Evolutionary conservation across 768 basidiomycete genomes (phyloP), one percentile per base, ranked within the genome.

Genomic region (Suillus subalutaceus): DNA sequence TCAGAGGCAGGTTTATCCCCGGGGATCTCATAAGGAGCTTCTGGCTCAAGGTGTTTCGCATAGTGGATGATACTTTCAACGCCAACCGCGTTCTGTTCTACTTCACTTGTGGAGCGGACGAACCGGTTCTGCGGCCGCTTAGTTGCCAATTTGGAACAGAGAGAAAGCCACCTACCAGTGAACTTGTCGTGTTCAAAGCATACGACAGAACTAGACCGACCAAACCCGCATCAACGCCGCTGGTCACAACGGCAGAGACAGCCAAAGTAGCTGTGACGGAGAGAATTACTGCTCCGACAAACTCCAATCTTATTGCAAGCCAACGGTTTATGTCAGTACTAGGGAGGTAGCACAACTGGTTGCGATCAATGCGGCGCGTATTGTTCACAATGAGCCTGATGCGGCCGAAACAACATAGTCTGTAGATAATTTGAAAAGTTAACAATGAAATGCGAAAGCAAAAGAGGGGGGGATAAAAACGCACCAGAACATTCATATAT

Each of bases 31-130:
- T 85, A 83, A 0, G 91, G 87, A 2, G 92, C 94, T 77, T 98
- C 96, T 0, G 88, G 81, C 20, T 81, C 72, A 18, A 97, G 81
- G 8, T 90, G 81, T 35, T 71, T 77, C 2, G 88, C 88, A 72
- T 97, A 96, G 71, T 96, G 89, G 37, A 92, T 75, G 62, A 96
- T 90, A 6, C 94, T 88, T 75, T 97, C 95, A 20, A 94, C 91
- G 71, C 92, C 92, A 66, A 95, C 93, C 71, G 94, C 90, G 69
- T 93, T 93, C 71, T 95, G 92, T 73, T 97, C 95, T 15, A 95
- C 92, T 75, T 96, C 95, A 71, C 89, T 91, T 3, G 91, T 89
- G 16, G 89, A 89, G 40, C 91, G 86, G 35, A 94, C 92, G 7
- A 93, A 82, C 91, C 91, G 92, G 71, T 93, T 92, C 89, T 92